Evolutionary conservation across 176 grass and related monocot species (phyloP).

Genomic region (Hyparrhenia diplandra): DNA sequence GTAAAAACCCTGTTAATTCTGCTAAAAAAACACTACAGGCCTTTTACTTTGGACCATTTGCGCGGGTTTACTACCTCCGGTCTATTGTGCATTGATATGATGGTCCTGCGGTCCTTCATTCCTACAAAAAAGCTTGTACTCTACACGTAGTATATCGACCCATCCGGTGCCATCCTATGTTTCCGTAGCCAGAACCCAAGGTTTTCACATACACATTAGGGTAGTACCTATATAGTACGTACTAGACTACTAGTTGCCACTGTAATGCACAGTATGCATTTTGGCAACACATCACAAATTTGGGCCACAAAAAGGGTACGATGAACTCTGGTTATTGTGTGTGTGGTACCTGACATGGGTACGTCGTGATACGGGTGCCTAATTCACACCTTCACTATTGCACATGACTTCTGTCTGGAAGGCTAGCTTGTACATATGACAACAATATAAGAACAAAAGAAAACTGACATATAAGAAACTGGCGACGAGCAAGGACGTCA

Average conservation of each 20-base stretch:
- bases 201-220: not conserved
- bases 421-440: no score
- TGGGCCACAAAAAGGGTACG: not conserved
- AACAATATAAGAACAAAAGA: no score
- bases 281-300: not conserved
- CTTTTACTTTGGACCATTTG: not conserved
- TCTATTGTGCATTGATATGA: not conserved
- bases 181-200: not conserved
- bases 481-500: no score
- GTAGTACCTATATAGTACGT: not conserved
- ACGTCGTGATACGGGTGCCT: not conserved
- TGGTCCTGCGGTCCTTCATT: not conserved
- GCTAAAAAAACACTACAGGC: no score
- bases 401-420: no score
- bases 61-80: not conserved
- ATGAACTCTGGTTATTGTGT: not conserved
- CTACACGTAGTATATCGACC: not conserved
- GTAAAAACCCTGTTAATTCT: no score
- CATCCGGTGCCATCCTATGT: conserved; percentile 3
- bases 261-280: not conserved
- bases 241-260: not conserved
- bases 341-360: not conserved
- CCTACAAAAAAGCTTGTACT: not conserved
- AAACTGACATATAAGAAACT: no score
- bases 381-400: no score